phyloP scores from a whole-genome alignment of 352 stramenopile species.

The Pythium aristosporum region DNA sequence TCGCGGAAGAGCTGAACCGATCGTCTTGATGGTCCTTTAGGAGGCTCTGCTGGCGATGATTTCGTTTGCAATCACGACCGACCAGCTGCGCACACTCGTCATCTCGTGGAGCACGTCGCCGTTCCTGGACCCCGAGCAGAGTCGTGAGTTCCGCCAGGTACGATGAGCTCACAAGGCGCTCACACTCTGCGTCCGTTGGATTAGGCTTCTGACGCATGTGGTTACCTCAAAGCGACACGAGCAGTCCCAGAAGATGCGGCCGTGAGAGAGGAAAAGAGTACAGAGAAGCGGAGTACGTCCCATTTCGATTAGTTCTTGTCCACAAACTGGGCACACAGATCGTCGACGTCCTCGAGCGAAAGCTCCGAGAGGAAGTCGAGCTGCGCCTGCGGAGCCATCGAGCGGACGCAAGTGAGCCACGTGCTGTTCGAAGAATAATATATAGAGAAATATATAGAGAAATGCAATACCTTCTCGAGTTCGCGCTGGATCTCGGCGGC shows the following conservation, averaged over 20 bases:
- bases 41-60: conserved; percentile 63
- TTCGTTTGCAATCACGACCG: conserved; percentile 66
- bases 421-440: not conserved
- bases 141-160: conserved; percentile 53
- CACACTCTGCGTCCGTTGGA: not conserved
- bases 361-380: conserved; percentile 54
- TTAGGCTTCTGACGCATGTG: not conserved
- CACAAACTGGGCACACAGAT: conserved; percentile 71
- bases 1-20: not conserved
- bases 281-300: not conserved
- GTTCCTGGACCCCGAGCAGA: conserved; percentile 60
- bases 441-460: not conserved
- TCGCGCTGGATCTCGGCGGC: conserved; percentile 55
- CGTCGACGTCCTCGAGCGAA: conserved; percentile 67
- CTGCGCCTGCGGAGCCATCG: conserved; percentile 31
- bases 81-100: conserved; percentile 71
- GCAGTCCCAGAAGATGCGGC: conserved; percentile 28
- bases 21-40: conserved; percentile 24
- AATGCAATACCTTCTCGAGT: conserved; percentile 54
- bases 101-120: conserved; percentile 83
- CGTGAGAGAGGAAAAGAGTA: not conserved
- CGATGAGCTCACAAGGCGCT: not conserved
- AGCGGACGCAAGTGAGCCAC: no score
- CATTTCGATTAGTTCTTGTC: conserved; percentile 13
- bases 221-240: conserved; percentile 33